Percentiles rank a stretch among this genome's conserved stretches.
Evolutionary conservation across 2,329 filamentous ascomycete species (phyloP).

Genomic region (Arachnomyces sp.): DNA sequence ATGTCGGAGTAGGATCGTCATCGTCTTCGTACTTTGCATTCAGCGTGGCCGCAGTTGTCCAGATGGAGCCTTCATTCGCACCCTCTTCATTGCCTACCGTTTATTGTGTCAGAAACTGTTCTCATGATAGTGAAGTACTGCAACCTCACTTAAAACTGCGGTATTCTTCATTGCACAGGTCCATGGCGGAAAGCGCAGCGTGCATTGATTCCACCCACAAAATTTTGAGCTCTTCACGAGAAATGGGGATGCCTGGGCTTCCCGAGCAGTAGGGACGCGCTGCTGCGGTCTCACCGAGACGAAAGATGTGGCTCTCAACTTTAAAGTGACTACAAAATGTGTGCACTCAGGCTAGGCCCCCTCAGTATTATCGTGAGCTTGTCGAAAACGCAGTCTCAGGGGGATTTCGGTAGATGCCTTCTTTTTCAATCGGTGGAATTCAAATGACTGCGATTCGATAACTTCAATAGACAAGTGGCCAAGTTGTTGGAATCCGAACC

Average conservation of each 20-base stretch:
- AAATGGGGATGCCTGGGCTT: slow-evolving; percentile 3
- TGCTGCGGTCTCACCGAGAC: slow-evolving; percentile 6
- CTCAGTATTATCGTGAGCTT: neutral
- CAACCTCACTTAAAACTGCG: neutral
- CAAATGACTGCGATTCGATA: slow-evolving; percentile 4
- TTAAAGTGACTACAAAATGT: slow-evolving; percentile 2
- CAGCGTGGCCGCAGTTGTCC: slow-evolving; percentile 4
- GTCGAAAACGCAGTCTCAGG: slow-evolving; percentile 1
- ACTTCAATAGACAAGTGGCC: slow-evolving; percentile 2
- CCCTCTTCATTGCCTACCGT: neutral
- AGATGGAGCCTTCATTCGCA: neutral
- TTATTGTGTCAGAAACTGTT: neutral
- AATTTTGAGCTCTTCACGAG: slow-evolving; percentile 2
- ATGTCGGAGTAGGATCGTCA: slow-evolving; percentile 5
- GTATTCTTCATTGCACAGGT: neutral
- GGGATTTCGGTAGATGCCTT: slow-evolving; percentile 3
- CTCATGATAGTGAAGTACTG: neutral
- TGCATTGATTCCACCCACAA: slow-evolving; percentile 2
- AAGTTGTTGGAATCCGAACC: neutral
- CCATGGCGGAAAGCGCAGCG: slow-evolving; percentile 6
- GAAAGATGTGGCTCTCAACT: slow-evolving; percentile 4
- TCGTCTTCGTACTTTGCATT: slow-evolving; percentile 1
- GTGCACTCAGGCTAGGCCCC: neutral
- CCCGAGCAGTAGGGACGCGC: slow-evolving; percentile 2
- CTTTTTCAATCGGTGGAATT: slow-evolving; percentile 1